A percentile compares a stretch with the other conserved stretches of the same genome.
phyloP scores from a whole-genome alignment of 2,329 filamentous ascomycete species.

The Cytospora piceae region DNA sequence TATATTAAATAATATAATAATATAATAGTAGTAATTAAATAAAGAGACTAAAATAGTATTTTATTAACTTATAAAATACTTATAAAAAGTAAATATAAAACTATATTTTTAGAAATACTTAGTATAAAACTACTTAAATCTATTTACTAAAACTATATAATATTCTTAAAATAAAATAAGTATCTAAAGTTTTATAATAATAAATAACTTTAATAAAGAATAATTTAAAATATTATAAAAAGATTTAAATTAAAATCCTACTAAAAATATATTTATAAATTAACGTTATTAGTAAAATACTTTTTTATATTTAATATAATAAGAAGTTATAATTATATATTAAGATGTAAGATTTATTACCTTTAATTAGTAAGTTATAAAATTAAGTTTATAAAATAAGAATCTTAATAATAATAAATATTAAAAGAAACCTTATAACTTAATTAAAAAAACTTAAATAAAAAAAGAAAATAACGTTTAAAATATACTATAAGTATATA shows the following conservation, averaged over 20 bases:
- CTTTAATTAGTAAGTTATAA: neutral
- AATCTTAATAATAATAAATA: neutral
- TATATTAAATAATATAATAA: too few species aligned
- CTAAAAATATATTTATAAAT: constrained; percentile 21
- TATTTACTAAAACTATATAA: too few species aligned
- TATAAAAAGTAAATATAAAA: too few species aligned
- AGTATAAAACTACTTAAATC: too few species aligned
- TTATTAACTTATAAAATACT: too few species aligned
- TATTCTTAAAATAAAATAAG: neutral
- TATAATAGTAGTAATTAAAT: too few species aligned
- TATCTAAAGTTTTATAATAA: constrained; percentile 1
- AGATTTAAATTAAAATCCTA: constrained; percentile 23
- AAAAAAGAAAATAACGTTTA: constrained; percentile 18
- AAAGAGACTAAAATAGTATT: too few species aligned
- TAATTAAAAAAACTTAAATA: neutral
- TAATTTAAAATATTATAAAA: constrained; percentile 11
- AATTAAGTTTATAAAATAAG: neutral
- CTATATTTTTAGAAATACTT: too few species aligned
- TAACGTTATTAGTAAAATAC: constrained; percentile 21
- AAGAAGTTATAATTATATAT: constrained; percentile 1
- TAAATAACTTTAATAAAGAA: constrained; percentile 18
- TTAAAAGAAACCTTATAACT: neutral
- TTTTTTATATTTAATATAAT: constrained; percentile 6
- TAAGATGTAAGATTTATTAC: constrained; percentile 2
- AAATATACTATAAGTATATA: constrained; percentile 4